Base-by-base conservation (phyloP, 2,329 filamentous ascomycete species). In the Elsinoe necatrix region DNA sequence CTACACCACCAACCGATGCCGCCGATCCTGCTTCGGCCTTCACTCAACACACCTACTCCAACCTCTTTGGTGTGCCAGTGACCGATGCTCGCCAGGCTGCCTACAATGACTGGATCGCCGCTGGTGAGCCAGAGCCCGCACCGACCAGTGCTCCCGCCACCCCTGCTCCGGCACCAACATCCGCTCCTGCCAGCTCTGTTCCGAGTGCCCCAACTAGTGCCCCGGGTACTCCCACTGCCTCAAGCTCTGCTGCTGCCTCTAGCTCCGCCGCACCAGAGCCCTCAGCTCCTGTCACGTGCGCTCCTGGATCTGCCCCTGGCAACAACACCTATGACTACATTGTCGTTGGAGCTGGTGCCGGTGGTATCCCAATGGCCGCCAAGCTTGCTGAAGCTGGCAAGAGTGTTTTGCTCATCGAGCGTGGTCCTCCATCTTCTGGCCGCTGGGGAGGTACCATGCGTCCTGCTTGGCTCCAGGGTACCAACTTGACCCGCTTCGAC, bases 141-240 rank as follows among this genome's bases (percentile, higher is more conserved):
- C 77, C 61, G 87, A 79, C 16, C 84, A 79, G 68, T 93, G 80
- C 59, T 80, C 79, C 59, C 87, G 80, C 14, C 95, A 84, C 59
- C 85, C 72, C 31, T 82, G 76, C 68, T 95, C 41, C 41, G 9
- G 41, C 41, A 5, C 89, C 92, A 0, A 92, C 87, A 60, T 95
- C 77, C 25, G 27, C 18, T 12, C 45, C 45, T 16, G 25, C 45
- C 3, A 9, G 18, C 14, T 50, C 45, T 4, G 25, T 14, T 4
- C 21, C 45, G 4, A 12, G 23, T 16, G 8, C 16, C 12, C 25
- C 45, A n/a, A 29, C 31, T 20, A 14, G 29, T 14, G 48, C 39
- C 21, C 61, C 61, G 20, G 58, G 55, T 4, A 63, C 58, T 18
- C 48, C 48, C 11, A 31, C 14, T 31, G 27, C 45, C 18, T 52